Evolutionary conservation across 345 rosid genomes (phyloP).

Genomic region (Trapa incisa): DNA sequence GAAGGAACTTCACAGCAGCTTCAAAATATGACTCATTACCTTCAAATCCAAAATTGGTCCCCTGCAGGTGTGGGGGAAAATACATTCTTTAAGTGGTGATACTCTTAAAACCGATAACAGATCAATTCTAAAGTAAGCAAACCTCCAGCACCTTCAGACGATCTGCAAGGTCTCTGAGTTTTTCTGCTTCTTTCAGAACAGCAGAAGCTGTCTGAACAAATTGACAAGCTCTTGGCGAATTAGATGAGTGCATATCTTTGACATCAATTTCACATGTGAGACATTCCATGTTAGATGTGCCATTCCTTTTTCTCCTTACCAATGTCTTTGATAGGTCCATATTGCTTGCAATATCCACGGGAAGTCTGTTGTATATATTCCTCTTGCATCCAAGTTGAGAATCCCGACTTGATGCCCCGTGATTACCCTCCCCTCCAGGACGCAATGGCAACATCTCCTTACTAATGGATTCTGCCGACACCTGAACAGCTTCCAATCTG

Average conservation of each 20-base stretch:
- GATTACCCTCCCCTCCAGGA: conserved; percentile 13
- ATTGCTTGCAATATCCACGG: conserved; percentile 24
- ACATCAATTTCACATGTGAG: conserved; percentile 11
- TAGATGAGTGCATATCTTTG: conserved; percentile 18
- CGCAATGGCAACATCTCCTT: conserved; percentile 8
- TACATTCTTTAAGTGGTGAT: not conserved
- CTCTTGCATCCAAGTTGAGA: conserved; percentile 10
- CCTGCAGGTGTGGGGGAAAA: conserved; percentile 18
- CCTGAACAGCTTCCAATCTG: conserved; percentile 12
- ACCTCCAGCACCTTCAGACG: conserved; percentile 39
- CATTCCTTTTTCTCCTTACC: conserved; percentile 19
- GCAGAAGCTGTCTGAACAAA: conserved; percentile 25
- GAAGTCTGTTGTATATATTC: conserved; percentile 7
- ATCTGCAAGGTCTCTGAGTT: conserved; percentile 41
- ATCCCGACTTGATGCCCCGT: conserved; percentile 6
- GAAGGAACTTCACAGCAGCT: conserved; percentile 67
- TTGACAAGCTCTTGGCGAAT: conserved; percentile 23
- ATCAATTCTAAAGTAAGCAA: not conserved
- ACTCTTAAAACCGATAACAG: not conserved
- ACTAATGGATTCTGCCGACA: conserved; percentile 14
- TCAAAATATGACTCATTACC: conserved; percentile 52
- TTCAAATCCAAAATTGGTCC: conserved; percentile 39
- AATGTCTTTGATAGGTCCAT: conserved; percentile 16
- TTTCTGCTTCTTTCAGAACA: conserved; percentile 46
- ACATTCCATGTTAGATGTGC: conserved; percentile 14